These are phyloP conservation scores for Rhynchospora tenuis DNA, from an alignment of 176 grass and related monocot species.

Conservation along the genomic window DNA sequence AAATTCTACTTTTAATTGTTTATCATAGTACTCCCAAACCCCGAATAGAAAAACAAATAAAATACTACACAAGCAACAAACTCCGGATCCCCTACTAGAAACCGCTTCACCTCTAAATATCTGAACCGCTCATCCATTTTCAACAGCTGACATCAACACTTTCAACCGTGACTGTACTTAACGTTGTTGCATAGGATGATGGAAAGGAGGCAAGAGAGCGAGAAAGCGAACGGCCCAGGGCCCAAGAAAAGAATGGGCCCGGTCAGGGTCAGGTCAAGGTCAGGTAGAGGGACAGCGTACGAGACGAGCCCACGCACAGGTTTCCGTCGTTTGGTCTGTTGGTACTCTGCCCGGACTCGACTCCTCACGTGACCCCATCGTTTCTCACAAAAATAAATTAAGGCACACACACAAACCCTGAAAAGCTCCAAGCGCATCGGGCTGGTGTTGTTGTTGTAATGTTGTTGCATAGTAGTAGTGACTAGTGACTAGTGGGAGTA, in stretches of 20 bases:
- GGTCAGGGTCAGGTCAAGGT: background rate
- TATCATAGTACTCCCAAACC: background rate
- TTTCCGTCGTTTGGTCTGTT: conserved; percentile 4
- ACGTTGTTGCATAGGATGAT: background rate
- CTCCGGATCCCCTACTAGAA: background rate
- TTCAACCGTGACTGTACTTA: background rate
- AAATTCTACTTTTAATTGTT: no score
- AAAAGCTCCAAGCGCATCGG: background rate
- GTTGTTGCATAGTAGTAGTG: no score
- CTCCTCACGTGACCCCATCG: conserved; percentile 15
- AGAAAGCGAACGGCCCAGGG: background rate
- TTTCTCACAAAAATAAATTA: background rate
- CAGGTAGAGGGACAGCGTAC: background rate
- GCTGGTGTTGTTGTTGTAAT: background rate
- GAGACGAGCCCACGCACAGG: conserved; percentile 10
- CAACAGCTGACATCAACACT: background rate
- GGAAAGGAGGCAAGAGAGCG: background rate
- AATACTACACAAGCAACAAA: no score
- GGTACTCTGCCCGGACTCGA: background rate
- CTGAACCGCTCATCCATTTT: background rate
- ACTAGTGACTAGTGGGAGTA: background rate
- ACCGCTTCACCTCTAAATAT: background rate
- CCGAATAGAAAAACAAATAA: background rate
- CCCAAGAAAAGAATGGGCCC: background rate
- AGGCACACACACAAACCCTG: no score